These are phyloP conservation scores for Cryptococcus sp. DNA, from an alignment of 1,284 basidiomycete species.

Conservation along the genomic window DNA sequence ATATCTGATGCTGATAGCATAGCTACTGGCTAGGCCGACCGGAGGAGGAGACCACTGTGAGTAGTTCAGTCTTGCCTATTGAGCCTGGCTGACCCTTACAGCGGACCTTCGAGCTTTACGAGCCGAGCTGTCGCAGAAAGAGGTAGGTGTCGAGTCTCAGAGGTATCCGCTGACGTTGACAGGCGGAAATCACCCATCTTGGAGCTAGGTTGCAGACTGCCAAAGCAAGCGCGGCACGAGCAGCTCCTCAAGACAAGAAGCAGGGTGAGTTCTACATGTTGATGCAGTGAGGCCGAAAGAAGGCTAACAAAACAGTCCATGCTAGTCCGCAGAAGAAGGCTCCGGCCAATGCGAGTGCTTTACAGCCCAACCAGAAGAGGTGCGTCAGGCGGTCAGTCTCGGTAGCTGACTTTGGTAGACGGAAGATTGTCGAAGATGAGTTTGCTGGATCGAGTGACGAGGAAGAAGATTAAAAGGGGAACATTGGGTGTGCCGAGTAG, in stretches of 20 bases:
- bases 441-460: conserved; percentile 24
- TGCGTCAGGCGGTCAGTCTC: not conserved
- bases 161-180: not conserved
- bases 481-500: no score
- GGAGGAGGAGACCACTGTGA: conserved; percentile 7
- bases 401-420: conserved; percentile 9
- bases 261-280: no score
- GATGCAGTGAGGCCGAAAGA: no score
- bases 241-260: conserved; percentile 18
- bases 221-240: conserved; percentile 19
- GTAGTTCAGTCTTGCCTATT: not conserved
- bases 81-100: conserved; percentile 4
- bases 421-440: conserved; percentile 29
- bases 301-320: conserved; percentile 8
- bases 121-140: conserved; percentile 22
- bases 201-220: conserved; percentile 16
- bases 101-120: conserved; percentile 19
- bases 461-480: conserved; percentile 18
- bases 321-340: conserved; percentile 24
- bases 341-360: conserved; percentile 23
- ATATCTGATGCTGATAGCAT: not conserved
- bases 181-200: conserved; percentile 19
- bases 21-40: conserved; percentile 8
- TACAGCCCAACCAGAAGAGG: conserved; percentile 38
- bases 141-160: conserved; percentile 12